A percentile compares a stretch with the other conserved stretches of the same genome.
These are phyloP conservation scores for Syzygium aromaticum DNA, from an alignment of 345 rosid species.

Conservation along the genomic window DNA sequence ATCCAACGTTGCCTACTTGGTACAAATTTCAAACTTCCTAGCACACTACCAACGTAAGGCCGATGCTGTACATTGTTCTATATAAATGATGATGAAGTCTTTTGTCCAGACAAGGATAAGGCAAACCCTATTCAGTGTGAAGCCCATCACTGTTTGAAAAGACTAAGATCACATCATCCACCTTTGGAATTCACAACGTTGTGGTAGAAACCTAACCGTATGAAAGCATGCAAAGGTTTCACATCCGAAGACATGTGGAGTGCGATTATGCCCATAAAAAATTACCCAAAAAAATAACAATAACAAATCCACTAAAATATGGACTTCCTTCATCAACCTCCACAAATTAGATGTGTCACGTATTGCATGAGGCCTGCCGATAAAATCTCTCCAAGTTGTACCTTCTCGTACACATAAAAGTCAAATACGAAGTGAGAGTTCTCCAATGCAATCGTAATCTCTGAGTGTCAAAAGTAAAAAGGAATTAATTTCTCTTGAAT, in stretches of 20 bases:
- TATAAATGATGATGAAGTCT: background rate
- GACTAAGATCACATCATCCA: background rate
- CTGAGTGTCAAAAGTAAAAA: background rate
- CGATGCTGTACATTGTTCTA: background rate
- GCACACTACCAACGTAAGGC: background rate
- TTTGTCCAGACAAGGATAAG: background rate
- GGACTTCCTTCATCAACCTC: background rate
- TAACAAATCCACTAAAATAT: background rate
- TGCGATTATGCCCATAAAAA: background rate
- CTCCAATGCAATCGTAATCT: background rate
- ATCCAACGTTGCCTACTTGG: background rate
- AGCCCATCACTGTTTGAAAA: background rate
- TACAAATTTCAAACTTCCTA: background rate
- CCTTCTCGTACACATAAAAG: background rate
- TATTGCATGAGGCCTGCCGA: background rate
- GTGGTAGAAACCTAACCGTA: background rate
- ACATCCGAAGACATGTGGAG: background rate
- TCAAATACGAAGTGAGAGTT: background rate
- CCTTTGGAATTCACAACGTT: background rate
- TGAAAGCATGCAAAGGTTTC: background rate
- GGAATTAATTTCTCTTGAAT: background rate
- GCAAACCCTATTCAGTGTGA: background rate
- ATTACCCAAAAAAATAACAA: background rate
- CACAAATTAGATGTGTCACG: background rate
- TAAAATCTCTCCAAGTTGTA: background rate